Base-by-base conservation (phyloP, 2,329 filamentous ascomycete genomes). In the Scorias spongiosa region DNA sequence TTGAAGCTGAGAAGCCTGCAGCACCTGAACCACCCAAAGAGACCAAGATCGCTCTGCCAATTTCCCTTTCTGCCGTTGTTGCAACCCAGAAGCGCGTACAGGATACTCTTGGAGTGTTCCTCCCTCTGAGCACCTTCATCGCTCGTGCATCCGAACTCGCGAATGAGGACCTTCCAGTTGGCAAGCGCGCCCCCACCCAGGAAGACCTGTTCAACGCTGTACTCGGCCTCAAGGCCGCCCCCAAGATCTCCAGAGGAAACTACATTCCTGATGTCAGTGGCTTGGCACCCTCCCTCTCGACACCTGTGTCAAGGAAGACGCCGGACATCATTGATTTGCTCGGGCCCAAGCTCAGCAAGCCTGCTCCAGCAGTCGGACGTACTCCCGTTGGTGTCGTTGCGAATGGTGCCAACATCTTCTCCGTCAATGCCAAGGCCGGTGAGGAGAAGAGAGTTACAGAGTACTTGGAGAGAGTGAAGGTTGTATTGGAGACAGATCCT, bases 121-220 rank as follows among this genome's bases (percentile, higher is more conserved):
- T 95, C 40, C 87, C 89, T 11, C 69, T 96, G 5, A 85, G 84
- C 2, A 86, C 83, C 10, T 94, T 96, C 66, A 78, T 98, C 59
- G 74, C 79, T 44, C 81, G 87, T 43, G 91, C 91, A 36, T 76
- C 84, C 36, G 81, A 91, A 56, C 66, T 93, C 20, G 91, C 91
- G 47, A 96, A 96, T 65, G 81, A 91, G 49, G 78, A 83, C 39
- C 75, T 96, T 7, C 89, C 89, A 2, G 68, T 74, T 26, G 75
- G 78, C 5, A 71, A 77, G 47, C 71, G 74, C 39, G 72, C 78
- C 57, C 81, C 81, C 11, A 80, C 83, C 1, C 69, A 81, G 30
- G 76, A 87, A 57, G 86, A 93, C 60, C 76, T 98, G 10, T 96
- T 96, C 66, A 80, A 95, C 59, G 79, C 89, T 55, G 72, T 96